Evolutionary conservation across 768 basidiomycete species (phyloP).

Genomic region (Hydnomerulius pinastri): DNA sequence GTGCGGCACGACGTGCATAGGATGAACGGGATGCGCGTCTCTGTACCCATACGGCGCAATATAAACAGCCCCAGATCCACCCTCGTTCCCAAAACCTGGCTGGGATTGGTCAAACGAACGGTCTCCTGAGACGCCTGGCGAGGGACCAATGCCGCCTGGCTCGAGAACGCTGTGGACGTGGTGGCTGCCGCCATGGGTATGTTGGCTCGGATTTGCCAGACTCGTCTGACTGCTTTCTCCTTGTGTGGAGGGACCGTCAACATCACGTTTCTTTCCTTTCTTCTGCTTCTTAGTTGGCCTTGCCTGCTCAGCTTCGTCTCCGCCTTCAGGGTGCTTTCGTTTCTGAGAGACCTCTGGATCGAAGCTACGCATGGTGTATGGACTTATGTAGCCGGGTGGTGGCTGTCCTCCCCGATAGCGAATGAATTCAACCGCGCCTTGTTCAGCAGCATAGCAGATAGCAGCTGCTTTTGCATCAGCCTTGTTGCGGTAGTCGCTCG

Average conservation of each 20-base stretch:
- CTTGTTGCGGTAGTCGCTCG: conserved; percentile 54
- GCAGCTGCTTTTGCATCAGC: conserved; percentile 65
- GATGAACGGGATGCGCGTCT: background rate
- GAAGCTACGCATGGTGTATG: conserved; percentile 32
- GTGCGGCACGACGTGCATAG: background rate
- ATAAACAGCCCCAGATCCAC: conserved; percentile 22
- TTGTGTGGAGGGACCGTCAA: conserved; percentile 10
- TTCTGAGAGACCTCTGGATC: conserved; percentile 33
- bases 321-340: conserved; percentile 36
- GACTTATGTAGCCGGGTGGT: conserved; percentile 43
- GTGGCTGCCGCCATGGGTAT: conserved; percentile 6
- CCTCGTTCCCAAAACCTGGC: conserved; percentile 13
- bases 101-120: conserved; percentile 20
- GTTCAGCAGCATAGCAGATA: conserved; percentile 49
- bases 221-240: conserved; percentile 8
- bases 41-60: conserved; percentile 1
- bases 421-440: conserved; percentile 60
- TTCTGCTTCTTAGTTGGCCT: conserved; percentile 29
- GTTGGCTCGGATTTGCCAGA: background rate
- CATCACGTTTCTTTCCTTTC: conserved; percentile 30
- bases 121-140: conserved; percentile 10
- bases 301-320: conserved; percentile 14
- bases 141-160: conserved; percentile 18
- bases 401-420: conserved; percentile 49
- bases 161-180: conserved; percentile 21